phyloP scores from a whole-genome alignment of 1,284 basidiomycete species.

The Thecaphora thlaspeos region DNA sequence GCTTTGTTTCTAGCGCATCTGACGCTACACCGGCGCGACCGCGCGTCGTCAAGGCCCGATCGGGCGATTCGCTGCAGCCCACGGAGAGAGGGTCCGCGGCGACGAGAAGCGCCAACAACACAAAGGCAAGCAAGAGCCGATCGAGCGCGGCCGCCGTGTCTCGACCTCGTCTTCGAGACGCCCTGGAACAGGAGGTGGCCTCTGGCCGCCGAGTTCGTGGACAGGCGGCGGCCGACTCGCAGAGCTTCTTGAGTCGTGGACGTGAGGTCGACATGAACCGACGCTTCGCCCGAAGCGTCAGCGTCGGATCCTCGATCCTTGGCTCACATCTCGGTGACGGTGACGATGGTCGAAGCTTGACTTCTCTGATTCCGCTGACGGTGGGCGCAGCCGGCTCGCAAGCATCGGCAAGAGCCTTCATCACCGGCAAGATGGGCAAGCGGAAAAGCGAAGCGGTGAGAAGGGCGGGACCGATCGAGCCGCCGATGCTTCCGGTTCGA shows the following conservation, averaged over 20 bases:
- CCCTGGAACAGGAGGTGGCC: conserved; percentile 27
- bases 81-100: conserved; percentile 9
- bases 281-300: conserved; percentile 27
- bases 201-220: conserved; percentile 12
- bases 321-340: not conserved
- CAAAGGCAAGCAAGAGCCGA: not conserved
- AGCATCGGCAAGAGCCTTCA: not conserved
- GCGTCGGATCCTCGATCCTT: conserved; percentile 6
- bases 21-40: conserved; percentile 18
- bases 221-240: conserved; percentile 5
- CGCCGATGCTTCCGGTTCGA: not conserved
- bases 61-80: not conserved
- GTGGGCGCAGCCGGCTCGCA: too few relatives aligned
- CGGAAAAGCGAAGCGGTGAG: conserved; percentile 1
- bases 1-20: conserved; percentile 41
- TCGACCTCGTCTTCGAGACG: conserved; percentile 13
- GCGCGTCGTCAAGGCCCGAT: not conserved
- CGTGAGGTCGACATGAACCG: conserved; percentile 33
- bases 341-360: not conserved
- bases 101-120: conserved; percentile 8
- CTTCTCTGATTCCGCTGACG: too few relatives aligned
- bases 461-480: not conserved
- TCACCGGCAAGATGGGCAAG: not conserved
- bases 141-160: not conserved
- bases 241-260: conserved; percentile 12